These are phyloP conservation scores for Pseudocercospora pini-densiflorae DNA, from an alignment of 2,329 filamentous ascomycete species.

Conservation along the genomic window DNA sequence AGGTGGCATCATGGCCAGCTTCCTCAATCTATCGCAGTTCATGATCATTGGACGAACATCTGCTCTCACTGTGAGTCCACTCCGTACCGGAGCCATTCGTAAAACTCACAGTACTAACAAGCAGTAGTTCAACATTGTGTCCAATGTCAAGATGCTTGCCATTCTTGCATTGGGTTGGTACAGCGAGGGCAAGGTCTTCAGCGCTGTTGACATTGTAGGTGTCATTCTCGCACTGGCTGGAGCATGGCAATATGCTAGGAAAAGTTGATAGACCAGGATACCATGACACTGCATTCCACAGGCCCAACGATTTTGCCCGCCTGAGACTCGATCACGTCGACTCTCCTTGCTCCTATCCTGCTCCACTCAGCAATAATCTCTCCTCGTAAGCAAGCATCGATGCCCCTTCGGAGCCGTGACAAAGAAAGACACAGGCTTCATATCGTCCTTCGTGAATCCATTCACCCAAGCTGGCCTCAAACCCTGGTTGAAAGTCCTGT, in stretches of 20 bases:
- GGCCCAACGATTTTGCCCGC: no score
- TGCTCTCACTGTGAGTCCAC: slow-evolving; percentile 11
- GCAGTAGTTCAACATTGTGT: slow-evolving; percentile 15
- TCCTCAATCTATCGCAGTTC: slow-evolving; percentile 18
- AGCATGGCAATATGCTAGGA: slow-evolving; percentile 15
- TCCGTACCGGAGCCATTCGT: neutral
- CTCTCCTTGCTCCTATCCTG: neutral
- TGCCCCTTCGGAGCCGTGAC: neutral
- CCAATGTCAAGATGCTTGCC: slow-evolving; percentile 17
- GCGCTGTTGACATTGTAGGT: slow-evolving; percentile 10
- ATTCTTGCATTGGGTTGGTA: slow-evolving; percentile 16
- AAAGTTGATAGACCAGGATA: no score
- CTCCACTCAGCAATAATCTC: neutral
- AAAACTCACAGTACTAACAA: neutral
- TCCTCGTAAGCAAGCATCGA: neutral
- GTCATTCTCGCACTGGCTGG: slow-evolving; percentile 11
- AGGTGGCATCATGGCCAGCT: slow-evolving; percentile 14
- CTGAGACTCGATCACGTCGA: no score
- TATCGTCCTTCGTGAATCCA: neutral
- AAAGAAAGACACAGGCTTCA: neutral
- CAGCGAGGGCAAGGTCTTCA: slow-evolving; percentile 15
- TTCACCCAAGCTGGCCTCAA: neutral
- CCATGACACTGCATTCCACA: no score
- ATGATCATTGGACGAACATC: slow-evolving; percentile 20
- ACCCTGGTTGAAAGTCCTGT: neutral